Conservation (phyloP, 2,329 filamentous ascomycete genomes). For the Colletotrichum somersetense region DNA sequence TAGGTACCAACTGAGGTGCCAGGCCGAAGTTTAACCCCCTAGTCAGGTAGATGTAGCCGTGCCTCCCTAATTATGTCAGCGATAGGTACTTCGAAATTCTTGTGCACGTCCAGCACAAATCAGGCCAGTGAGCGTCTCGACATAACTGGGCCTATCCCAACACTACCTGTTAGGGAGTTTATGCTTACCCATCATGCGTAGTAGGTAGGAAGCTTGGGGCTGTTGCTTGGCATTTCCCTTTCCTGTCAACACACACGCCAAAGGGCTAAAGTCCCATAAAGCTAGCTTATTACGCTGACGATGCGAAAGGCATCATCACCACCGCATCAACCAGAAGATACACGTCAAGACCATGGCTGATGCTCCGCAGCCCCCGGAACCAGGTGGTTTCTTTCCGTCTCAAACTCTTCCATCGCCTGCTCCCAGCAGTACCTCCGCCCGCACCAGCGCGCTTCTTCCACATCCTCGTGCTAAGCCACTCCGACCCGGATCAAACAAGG, state of each 20-base stretch:
- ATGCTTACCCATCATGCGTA: too few relatives aligned
- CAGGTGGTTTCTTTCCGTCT: slow-evolving; percentile 66
- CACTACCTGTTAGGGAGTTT: too few relatives aligned
- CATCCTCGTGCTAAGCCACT: slow-evolving; percentile 67
- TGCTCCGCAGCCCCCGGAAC: slow-evolving; percentile 41
- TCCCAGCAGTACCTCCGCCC: slow-evolving; percentile 62
- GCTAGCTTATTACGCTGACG: slow-evolving; percentile 2
- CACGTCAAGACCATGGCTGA: slow-evolving; percentile 46
- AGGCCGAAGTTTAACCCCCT: too few relatives aligned
- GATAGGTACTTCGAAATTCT: too few relatives aligned
- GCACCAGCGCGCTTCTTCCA: slow-evolving; percentile 58
- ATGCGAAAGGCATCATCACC: slow-evolving; percentile 35
- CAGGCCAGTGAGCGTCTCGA: too few relatives aligned
- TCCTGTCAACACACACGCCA: not conserved
- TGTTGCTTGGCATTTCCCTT: too few relatives aligned
- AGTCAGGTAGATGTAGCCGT: too few relatives aligned
- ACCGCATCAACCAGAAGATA: slow-evolving; percentile 6
- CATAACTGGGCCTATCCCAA: too few relatives aligned
- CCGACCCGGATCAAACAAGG: slow-evolving; percentile 69
- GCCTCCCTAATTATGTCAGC: too few relatives aligned
- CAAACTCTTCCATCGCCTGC: slow-evolving; percentile 66
- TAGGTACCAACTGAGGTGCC: not conserved
- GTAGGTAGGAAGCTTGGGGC: not conserved
- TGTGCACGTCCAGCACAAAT: too few relatives aligned
- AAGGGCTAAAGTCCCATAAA: not conserved